phyloP scores from a whole-genome alignment of 768 basidiomycete genomes.

The Crassisporium funariophilum region DNA sequence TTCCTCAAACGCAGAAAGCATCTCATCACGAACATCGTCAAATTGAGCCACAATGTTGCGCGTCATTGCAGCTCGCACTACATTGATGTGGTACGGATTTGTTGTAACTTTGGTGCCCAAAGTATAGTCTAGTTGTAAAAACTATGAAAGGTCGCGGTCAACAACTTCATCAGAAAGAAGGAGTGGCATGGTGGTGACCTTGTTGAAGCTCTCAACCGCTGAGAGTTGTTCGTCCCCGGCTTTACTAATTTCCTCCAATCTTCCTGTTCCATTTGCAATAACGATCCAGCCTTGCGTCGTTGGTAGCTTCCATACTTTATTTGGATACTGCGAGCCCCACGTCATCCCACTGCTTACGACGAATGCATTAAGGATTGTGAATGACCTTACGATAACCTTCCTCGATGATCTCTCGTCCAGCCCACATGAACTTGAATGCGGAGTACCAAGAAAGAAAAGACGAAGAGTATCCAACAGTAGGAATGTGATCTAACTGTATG shows the following conservation, averaged over 20 bases:
- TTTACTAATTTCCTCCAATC: constrained; percentile 48
- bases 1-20: constrained; percentile 19
- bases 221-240: constrained; percentile 51
- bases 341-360: neutral
- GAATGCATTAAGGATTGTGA: too few species aligned
- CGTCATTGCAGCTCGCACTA: constrained; percentile 28
- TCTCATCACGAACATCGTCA: constrained; percentile 27
- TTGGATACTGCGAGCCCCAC: constrained; percentile 20
- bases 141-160: constrained; percentile 14
- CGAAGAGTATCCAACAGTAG: constrained; percentile 34
- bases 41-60: constrained; percentile 28
- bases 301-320: constrained; percentile 43
- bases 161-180: constrained; percentile 8
- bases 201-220: constrained; percentile 37
- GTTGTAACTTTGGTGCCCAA: constrained; percentile 27
- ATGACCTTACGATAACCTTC: constrained; percentile 38
- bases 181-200: too few species aligned
- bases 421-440: constrained; percentile 24
- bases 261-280: constrained; percentile 38
- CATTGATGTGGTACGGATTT: constrained; percentile 25
- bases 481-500: constrained; percentile 31
- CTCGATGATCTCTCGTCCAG: constrained; percentile 27
- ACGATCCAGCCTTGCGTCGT: constrained; percentile 47
- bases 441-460: constrained; percentile 33
- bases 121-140: constrained; percentile 38